Conservation (phyloP, 768 basidiomycete genomes). For the Lactarius pseudohatsudake region DNA sequence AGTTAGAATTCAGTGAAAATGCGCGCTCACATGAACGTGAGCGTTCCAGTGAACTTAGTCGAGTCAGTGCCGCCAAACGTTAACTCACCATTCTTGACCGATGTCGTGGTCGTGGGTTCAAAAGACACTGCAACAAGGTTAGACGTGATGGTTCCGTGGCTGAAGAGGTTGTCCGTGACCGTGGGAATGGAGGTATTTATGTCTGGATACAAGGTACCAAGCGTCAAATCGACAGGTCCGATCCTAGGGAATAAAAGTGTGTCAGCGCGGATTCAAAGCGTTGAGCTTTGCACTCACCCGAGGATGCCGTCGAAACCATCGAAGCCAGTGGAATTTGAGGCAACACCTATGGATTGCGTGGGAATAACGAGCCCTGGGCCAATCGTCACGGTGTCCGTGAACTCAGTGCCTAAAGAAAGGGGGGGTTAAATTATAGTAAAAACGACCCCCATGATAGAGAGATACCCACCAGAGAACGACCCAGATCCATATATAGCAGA, state of each 20-base stretch:
- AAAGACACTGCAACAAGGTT: slow-evolving; percentile 37
- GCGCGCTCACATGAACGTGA: slow-evolving; percentile 34
- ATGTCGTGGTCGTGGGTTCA: slow-evolving; percentile 34
- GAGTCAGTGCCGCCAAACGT: slow-evolving; percentile 40
- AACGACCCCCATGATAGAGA: neutral
- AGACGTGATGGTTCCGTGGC: slow-evolving; percentile 33
- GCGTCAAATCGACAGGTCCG: slow-evolving; percentile 57
- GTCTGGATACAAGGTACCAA: slow-evolving; percentile 38
- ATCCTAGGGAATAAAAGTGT: slow-evolving; percentile 41
- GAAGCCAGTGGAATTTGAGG: slow-evolving; percentile 44
- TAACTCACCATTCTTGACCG: slow-evolving; percentile 37
- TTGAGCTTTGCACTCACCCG: slow-evolving; percentile 43
- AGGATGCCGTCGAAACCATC: slow-evolving; percentile 60
- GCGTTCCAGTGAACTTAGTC: slow-evolving; percentile 36
- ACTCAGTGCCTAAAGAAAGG: slow-evolving; percentile 32
- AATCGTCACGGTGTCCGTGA: slow-evolving; percentile 55
- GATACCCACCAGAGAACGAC: slow-evolving; percentile 50
- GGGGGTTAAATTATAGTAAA: neutral
- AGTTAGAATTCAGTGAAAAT: neutral
- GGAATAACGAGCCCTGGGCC: slow-evolving; percentile 48
- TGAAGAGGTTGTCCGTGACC: slow-evolving; percentile 46
- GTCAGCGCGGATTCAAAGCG: neutral
- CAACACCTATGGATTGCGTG: slow-evolving; percentile 65
- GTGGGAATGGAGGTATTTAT: slow-evolving; percentile 43
- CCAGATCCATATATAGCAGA: slow-evolving; percentile 61